Base-by-base conservation (phyloP, 75 land plant species). In the Picea sitchensis region DNA sequence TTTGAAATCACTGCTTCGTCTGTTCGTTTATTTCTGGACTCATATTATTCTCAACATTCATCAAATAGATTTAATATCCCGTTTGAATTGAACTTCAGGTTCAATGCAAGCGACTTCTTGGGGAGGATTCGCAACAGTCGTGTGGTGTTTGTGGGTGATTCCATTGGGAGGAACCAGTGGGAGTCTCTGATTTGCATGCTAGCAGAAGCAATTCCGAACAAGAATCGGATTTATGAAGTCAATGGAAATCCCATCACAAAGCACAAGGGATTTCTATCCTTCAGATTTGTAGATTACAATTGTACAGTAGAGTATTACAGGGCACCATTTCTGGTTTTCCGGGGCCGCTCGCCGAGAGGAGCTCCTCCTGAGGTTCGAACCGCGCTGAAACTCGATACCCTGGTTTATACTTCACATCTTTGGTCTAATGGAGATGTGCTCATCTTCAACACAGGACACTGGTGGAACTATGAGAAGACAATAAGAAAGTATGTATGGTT, bases 171-270 rank as follows among this genome's bases (percentile, higher is more conserved):
- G 65, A 94, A 95, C 85, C 94, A 95, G 44, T 95, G 98, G 97
- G 98, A 95, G 81, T 95, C 98, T 1, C 68, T 95, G 80, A 36
- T 95, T 31, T 95, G 98, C 91, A 95, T 92, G 92, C 86, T 95
- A 2, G 77, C 92, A 9, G 83, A 85, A 65, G 91, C 78, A 20
- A 90, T 94, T 18, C 26, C 84, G 0, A 82, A 95, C 86, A 81
- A 85, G 82, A 84, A 88, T 6, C 41, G 78, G 34, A 87, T 94
- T 12, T 94, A 84, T 65, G 98, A 95, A 78, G 77, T 80, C 31
- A 81, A 88, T 69, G 95, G 99, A 11, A 86, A 84, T 14, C 89
- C 93, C 0, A 94, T 95, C 41, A 89, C 92, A 47, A 95, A 95
- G 60, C 96, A 93, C 85, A 87, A 78, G 78, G 98, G 97, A n/a